Conservation (phyloP, 495 filamentous ascomycete species). For the Aspergillus olivimuriae region DNA sequence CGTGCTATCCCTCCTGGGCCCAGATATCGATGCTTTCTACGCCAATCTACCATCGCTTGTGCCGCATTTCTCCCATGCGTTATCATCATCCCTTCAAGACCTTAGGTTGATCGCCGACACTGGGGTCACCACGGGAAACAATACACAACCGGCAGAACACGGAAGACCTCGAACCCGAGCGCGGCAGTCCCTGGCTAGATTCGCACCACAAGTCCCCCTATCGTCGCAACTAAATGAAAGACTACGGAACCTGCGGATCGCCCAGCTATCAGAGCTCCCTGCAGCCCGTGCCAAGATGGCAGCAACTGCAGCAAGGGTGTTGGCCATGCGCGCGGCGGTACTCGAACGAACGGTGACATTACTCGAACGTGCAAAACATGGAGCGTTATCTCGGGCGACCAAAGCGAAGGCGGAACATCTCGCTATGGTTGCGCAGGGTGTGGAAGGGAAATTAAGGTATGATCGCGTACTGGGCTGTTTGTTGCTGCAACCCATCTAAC, state of each 20-base stretch:
- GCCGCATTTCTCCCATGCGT: constrained; percentile 18
- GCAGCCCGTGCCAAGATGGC: constrained; percentile 31
- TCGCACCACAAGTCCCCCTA: constrained; percentile 19
- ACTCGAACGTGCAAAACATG: constrained; percentile 60
- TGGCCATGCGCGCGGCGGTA: constrained; percentile 25
- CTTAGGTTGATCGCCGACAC: constrained; percentile 25
- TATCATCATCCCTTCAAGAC: constrained; percentile 20
- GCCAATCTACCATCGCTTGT: constrained; percentile 25
- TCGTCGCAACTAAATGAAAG: constrained; percentile 23
- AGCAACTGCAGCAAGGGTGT: constrained; percentile 28
- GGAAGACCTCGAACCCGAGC: constrained; percentile 21
- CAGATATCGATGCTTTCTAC: constrained; percentile 35
- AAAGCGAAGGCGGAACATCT: constrained; percentile 52
- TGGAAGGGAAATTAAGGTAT: constrained; percentile 47
- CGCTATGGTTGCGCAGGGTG: constrained; percentile 49
- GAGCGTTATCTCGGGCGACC: constrained; percentile 50
- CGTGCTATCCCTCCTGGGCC: constrained; percentile 27
- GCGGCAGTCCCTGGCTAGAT: constrained; percentile 22
- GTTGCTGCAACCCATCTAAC: not conserved
- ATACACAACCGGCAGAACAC: constrained; percentile 2
- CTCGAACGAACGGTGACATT: constrained; percentile 36
- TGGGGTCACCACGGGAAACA: constrained; percentile 2
- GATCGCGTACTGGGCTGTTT: constrained; percentile 12
- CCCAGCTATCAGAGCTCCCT: constrained; percentile 30
- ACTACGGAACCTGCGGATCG: constrained; percentile 19